These are phyloP conservation scores for Leccinum subgranulosum DNA, from an alignment of 768 basidiomycete species.

Conservation along the genomic window DNA sequence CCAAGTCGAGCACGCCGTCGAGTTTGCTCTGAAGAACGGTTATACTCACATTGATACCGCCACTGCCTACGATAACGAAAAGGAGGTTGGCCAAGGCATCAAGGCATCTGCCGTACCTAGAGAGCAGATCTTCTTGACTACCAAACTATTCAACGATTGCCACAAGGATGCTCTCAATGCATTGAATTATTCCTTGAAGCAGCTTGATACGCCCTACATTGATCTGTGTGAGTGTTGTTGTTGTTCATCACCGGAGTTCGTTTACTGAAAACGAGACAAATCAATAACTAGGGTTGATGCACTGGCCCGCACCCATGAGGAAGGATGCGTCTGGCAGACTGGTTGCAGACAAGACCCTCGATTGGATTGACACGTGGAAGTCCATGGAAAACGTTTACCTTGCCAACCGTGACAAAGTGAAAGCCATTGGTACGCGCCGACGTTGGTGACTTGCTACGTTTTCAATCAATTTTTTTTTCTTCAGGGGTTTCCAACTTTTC, in stretches of 20 bases:
- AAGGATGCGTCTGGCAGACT: constrained; percentile 35
- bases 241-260: not conserved
- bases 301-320: constrained; percentile 80
- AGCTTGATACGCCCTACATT: constrained; percentile 71
- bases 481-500: constrained; percentile 71
- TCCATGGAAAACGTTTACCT: constrained; percentile 68
- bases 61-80: constrained; percentile 70
- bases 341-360: constrained; percentile 46
- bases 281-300: constrained; percentile 57
- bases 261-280: not conserved
- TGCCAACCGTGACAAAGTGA: constrained; percentile 64
- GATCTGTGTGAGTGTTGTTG: constrained; percentile 70
- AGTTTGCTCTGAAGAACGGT: constrained; percentile 67
- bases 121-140: constrained; percentile 75
- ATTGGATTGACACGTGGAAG: constrained; percentile 80
- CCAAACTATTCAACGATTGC: constrained; percentile 63
- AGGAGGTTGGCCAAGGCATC: constrained; percentile 80
- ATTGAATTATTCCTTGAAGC: constrained; percentile 60
- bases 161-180: constrained; percentile 57
- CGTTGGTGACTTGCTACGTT: not conserved
- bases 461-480: not conserved
- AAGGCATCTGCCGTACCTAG: constrained; percentile 68
- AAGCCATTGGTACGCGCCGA: constrained; percentile 57
- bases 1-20: constrained; percentile 72
- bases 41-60: constrained; percentile 77